These are phyloP conservation scores for Nemania sp. DNA, from an alignment of 2,329 filamentous ascomycete species.

Conservation along the genomic window DNA sequence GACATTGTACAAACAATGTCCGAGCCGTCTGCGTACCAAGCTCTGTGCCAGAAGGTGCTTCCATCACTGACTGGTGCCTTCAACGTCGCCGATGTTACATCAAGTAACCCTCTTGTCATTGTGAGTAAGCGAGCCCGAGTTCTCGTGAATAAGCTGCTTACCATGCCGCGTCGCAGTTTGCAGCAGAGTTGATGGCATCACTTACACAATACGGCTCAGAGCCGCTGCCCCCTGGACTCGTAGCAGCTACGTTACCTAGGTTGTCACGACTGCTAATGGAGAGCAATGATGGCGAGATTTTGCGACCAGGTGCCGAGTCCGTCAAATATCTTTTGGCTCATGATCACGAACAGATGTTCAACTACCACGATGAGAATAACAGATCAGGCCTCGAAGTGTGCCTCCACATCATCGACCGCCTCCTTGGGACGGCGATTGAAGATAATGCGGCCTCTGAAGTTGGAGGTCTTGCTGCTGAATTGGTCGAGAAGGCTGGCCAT, in stretches of 20 bases:
- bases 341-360: slow-evolving; percentile 86
- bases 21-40: slow-evolving; percentile 70
- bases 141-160: slow-evolving; percentile 26
- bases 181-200: slow-evolving; percentile 79
- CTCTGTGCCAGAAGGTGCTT: slow-evolving; percentile 81
- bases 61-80: slow-evolving; percentile 88
- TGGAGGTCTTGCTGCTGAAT: slow-evolving; percentile 86
- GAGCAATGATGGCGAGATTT: slow-evolving; percentile 82
- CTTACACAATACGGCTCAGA: slow-evolving; percentile 81
- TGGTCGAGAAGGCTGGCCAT: slow-evolving; percentile 93
- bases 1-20: slow-evolving; percentile 75
- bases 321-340: slow-evolving; percentile 89
- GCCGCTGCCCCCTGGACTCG: slow-evolving; percentile 84
- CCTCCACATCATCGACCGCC: slow-evolving; percentile 86
- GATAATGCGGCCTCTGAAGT: slow-evolving; percentile 96
- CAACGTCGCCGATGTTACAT: slow-evolving; percentile 81
- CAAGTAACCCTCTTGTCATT: slow-evolving; percentile 82
- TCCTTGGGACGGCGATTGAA: slow-evolving; percentile 81
- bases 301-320: slow-evolving; percentile 82
- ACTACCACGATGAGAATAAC: slow-evolving; percentile 78
- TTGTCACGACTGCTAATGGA: slow-evolving; percentile 80
- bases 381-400: slow-evolving; percentile 87
- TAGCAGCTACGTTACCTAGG: slow-evolving; percentile 84
- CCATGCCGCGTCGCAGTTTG: slow-evolving; percentile 54
- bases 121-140: slow-evolving; percentile 44